Evolutionary conservation across 371 early-diverging fungal species (phyloP).

Genomic region (Mortierella polycephala): DNA sequence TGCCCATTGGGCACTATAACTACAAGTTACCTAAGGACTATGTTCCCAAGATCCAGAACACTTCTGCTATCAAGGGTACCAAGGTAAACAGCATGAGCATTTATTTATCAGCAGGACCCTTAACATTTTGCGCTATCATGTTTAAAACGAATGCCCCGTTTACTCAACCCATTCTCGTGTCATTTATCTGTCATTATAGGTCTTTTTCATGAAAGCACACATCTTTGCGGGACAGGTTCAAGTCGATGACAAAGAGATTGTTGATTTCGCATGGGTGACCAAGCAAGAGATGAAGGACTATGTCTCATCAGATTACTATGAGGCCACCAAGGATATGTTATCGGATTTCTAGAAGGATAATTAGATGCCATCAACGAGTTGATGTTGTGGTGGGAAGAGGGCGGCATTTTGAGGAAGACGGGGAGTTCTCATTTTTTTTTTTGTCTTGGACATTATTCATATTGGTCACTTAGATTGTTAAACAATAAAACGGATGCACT

Average conservation of each 20-base stretch:
- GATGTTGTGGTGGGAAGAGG: background rate
- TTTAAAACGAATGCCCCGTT: too few species aligned
- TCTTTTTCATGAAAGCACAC: conserved; percentile 90
- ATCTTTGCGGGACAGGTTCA: conserved; percentile 82
- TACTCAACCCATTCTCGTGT: too few species aligned
- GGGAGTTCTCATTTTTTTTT: background rate
- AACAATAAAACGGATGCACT: background rate
- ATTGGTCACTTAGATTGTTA: too few species aligned
- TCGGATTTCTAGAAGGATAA: conserved; percentile 62
- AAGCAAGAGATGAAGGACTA: conserved; percentile 75
- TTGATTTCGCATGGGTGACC: conserved; percentile 90
- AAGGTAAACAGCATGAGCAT: conserved; percentile 36
- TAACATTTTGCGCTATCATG: too few species aligned
- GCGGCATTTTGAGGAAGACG: background rate
- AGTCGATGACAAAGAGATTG: conserved; percentile 65
- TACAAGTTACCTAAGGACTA: conserved; percentile 58
- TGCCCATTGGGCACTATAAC: conserved; percentile 74
- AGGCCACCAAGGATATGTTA: conserved; percentile 79
- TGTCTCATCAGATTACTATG: conserved; percentile 78
- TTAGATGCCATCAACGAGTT: background rate
- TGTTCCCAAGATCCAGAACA: conserved; percentile 29
- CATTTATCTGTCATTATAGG: conserved; percentile 38
- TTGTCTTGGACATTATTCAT: too few species aligned
- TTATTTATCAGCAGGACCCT: too few species aligned
- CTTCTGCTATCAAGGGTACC: conserved; percentile 44